phyloP scores from a whole-genome alignment of 495 filamentous ascomycete genomes.

The Penicillium parvum region DNA sequence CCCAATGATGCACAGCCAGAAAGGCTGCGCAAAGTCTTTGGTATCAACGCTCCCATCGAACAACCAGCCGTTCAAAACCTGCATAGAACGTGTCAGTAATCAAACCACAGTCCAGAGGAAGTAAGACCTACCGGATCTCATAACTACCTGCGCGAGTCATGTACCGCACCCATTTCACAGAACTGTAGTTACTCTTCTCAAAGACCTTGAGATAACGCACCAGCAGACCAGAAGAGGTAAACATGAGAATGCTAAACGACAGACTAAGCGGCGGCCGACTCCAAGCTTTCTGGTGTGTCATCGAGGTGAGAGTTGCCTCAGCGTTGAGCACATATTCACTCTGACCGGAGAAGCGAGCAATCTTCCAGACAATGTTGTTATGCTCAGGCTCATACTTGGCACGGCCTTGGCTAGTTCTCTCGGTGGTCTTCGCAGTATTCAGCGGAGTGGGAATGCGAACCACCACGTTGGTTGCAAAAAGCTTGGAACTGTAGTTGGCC shows the following conservation, averaged over 20 bases:
- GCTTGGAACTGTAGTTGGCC: constrained; percentile 91
- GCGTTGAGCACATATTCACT: constrained; percentile 92
- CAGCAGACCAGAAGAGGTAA: constrained; percentile 86
- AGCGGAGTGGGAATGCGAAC: constrained; percentile 92
- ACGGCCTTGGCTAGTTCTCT: constrained; percentile 89
- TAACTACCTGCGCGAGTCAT: constrained; percentile 86
- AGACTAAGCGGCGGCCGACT: constrained; percentile 87
- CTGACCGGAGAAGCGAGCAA: constrained; percentile 91
- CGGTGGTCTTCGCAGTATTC: constrained; percentile 93
- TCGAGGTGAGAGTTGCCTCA: constrained; percentile 87
- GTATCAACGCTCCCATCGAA: constrained; percentile 5
- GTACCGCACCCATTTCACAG: constrained; percentile 98
- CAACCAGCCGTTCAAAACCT: constrained; percentile 9
- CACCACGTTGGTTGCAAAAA: constrained; percentile 97
- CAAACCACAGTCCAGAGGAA: background rate
- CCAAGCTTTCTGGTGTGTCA: constrained; percentile 99
- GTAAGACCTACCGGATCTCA: constrained; percentile 47
- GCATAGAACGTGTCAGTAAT: background rate
- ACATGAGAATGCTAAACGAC: constrained; percentile 94
- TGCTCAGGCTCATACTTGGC: constrained; percentile 98
- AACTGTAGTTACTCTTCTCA: constrained; percentile 98
- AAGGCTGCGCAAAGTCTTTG: background rate
- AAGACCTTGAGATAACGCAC: constrained; percentile 98
- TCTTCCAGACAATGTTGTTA: constrained; percentile 99
- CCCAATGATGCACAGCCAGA: constrained; percentile 10